These are phyloP conservation scores for Colletotrichum tabaci DNA, from an alignment of 2,329 filamentous ascomycete genomes.

Conservation along the genomic window DNA sequence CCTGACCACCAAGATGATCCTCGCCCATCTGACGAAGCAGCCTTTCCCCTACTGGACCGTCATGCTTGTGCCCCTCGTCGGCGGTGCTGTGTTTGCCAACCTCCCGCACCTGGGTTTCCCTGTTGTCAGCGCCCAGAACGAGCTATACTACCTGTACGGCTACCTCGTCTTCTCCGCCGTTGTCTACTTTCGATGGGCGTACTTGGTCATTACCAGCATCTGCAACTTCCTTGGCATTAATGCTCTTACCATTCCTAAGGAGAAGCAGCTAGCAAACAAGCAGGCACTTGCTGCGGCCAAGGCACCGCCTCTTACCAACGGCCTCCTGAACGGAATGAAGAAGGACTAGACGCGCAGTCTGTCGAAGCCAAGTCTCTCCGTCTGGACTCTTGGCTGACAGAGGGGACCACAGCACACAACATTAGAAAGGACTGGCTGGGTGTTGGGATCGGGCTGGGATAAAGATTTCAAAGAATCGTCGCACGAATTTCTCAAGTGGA, in stretches of 20 bases:
- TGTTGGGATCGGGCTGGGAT: not conserved
- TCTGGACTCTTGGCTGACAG: not conserved
- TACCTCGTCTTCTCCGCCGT: constrained; percentile 88
- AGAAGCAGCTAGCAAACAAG: constrained; percentile 72
- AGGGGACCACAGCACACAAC: constrained; percentile 18
- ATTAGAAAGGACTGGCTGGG: not conserved
- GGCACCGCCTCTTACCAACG: constrained; percentile 44
- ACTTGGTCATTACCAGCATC: constrained; percentile 90
- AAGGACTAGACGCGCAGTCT: constrained; percentile 40
- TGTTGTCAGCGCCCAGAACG: constrained; percentile 74
- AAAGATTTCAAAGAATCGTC: not conserved
- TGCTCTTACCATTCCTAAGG: constrained; percentile 85
- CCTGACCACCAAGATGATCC: constrained; percentile 99
- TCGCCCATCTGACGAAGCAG: constrained; percentile 93
- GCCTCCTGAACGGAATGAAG: constrained; percentile 48
- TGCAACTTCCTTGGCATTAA: constrained; percentile 95
- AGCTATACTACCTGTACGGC: constrained; percentile 85
- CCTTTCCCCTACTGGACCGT: constrained; percentile 98
- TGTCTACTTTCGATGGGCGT: constrained; percentile 95
- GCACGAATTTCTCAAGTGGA: constrained; percentile 1
- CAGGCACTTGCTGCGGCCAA: constrained; percentile 57
- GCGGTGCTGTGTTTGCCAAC: constrained; percentile 87
- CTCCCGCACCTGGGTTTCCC: constrained; percentile 82
- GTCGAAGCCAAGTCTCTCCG: not conserved
- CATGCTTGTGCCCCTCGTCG: constrained; percentile 88